Evolutionary conservation across 1,284 basidiomycete genomes (phyloP).

Genomic region (Phellopilus nigrolimitatus): DNA sequence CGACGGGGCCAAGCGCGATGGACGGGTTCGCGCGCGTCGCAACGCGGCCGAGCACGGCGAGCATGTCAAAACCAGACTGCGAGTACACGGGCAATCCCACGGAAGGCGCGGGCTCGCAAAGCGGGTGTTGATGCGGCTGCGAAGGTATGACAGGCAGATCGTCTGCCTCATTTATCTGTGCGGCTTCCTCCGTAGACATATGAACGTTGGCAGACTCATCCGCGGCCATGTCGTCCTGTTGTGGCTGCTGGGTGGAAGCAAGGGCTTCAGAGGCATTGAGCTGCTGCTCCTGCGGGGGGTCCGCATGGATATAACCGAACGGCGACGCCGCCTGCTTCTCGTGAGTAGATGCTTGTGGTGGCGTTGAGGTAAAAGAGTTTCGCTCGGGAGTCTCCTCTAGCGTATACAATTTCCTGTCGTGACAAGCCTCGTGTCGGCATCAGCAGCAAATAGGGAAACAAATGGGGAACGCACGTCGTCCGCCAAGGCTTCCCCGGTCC

Average conservation of each 20-base stretch:
- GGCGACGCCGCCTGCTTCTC: conserved; percentile 7
- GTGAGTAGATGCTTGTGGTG: not conserved
- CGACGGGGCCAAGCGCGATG: conserved; percentile 84
- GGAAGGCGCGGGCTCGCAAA: not conserved
- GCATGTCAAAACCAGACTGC: conserved; percentile 84
- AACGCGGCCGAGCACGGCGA: conserved; percentile 78
- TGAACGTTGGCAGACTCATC: not conserved
- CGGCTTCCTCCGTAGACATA: not conserved
- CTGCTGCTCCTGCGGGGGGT: not conserved
- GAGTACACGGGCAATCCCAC: conserved; percentile 67
- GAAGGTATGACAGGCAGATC: too few species aligned
- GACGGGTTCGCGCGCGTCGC: conserved; percentile 70
- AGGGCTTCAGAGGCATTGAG: not conserved
- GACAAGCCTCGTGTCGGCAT: not conserved
- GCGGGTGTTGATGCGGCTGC: not conserved
- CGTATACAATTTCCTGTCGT: conserved; percentile 12
- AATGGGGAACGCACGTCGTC: conserved; percentile 11
- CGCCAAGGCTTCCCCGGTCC: conserved; percentile 2
- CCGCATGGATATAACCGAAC: conserved; percentile 4
- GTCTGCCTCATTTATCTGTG: too few species aligned
- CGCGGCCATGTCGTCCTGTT: not conserved
- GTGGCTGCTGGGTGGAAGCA: not conserved
- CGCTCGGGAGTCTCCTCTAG: not conserved
- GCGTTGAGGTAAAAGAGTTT: not conserved
- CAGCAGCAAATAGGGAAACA: not conserved